Conservation (phyloP, 2,329 filamentous ascomycete genomes). For the Herpotrichia juniperi region DNA sequence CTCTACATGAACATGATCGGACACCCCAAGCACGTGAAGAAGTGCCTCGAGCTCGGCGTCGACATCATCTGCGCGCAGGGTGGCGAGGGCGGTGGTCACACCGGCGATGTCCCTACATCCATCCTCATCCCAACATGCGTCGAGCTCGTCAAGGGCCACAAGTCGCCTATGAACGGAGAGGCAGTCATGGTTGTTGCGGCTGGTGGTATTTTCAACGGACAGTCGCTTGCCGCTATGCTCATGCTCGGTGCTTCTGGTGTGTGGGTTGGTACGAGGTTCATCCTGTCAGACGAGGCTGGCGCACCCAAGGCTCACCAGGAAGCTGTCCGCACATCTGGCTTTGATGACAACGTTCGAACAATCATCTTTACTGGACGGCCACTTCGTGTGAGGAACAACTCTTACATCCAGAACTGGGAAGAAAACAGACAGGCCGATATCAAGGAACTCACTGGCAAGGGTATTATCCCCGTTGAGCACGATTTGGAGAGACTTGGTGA, state of each 20-base stretch:
- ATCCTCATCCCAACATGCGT: conserved; percentile 93
- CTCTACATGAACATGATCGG: conserved; percentile 99
- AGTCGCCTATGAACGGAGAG: conserved; percentile 82
- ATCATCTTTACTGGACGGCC: conserved; percentile 99
- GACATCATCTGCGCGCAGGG: conserved; percentile 99
- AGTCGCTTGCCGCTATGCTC: conserved; percentile 84
- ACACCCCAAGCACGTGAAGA: conserved; percentile 98
- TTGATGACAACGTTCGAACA: conserved; percentile 95
- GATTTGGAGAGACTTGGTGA: conserved; percentile 84
- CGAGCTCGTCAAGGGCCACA: conserved; percentile 78
- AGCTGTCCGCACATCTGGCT: conserved; percentile 86
- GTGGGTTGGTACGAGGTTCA: conserved; percentile 97
- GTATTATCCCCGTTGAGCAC: conserved; percentile 89
- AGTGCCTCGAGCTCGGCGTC: conserved; percentile 85
- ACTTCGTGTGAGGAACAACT: conserved; percentile 88
- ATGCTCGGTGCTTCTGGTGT: conserved; percentile 92
- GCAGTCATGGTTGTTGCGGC: conserved; percentile 93
- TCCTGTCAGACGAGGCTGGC: conserved; percentile 91
- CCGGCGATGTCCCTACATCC: conserved; percentile 88
- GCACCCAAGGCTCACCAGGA: conserved; percentile 95
- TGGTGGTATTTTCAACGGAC: conserved; percentile 91
- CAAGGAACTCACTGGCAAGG: conserved; percentile 87
- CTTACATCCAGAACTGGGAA: conserved; percentile 97
- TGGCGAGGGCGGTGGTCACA: conserved; percentile 96
- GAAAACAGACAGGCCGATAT: conserved; percentile 88